Evolutionary conservation across 768 basidiomycete species (phyloP), one percentile per base, ranked within the genome.

Genomic region (Favolaschia claudopus): DNA sequence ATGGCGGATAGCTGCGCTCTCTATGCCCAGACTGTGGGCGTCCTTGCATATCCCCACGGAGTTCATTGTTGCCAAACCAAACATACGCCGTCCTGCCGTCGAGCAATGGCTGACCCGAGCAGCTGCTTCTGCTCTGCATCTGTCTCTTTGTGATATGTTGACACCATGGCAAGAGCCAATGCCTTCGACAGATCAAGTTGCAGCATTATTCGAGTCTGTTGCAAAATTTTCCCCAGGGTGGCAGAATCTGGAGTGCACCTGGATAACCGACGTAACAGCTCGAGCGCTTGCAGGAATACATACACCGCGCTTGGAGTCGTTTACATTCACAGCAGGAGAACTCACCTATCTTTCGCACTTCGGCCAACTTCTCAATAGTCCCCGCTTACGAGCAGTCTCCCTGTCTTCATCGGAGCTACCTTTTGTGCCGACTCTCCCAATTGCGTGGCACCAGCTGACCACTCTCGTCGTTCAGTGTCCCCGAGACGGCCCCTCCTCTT

Each of bases 1-100:
- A 4, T 59, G 57, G 57, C n/a, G 42, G 14, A 7, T 27, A 31
- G 22, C 42, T 27, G 48, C 56, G 33, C 39, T 40, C 14, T 39
- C 31, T 9, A 49, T 47, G 0, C 55, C 55, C 14, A 7, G 22
- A 20, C 39, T 57, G 1, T 57, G 55, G 55, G 2, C 55, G 14
- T 39, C 45, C 19, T 13, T 56, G 3, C 55, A 48, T 14, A 12
- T 57, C 17, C 53, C 53, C 19, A 7, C 34, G 15, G 34, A 45
- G 28, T 55, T 55, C 32, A 17, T 55, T 22, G 14, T 55, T 12
- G 33, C 19, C 25, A 28, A 39, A 2, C 17, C 34, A 22, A 13
- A 24, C 13, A 7, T 4, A 22, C 17, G 54, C 13, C 29, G 20
- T 17, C 7, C 36, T 8, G 44, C 54, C n/a, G 7, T 55, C 17